Evolutionary conservation across 108 stramenopile species (phyloP).

Genomic region (Skeletonema grethae): DNA sequence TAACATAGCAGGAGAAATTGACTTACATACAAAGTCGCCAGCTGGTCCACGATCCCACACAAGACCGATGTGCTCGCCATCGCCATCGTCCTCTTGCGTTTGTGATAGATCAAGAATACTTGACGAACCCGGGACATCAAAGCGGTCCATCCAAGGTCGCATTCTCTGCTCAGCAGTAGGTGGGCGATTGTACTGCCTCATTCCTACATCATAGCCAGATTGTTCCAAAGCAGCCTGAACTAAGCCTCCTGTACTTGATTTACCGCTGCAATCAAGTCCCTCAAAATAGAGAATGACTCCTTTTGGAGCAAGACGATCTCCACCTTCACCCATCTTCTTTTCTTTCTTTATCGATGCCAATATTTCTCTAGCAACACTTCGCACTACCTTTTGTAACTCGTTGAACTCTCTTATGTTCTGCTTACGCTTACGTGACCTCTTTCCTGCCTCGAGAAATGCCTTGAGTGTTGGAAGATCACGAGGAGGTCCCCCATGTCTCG

Average conservation of each 20-base stretch:
- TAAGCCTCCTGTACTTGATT: conserved; percentile 69
- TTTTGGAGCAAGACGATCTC: conserved; percentile 47
- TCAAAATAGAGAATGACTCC: conserved; percentile 82
- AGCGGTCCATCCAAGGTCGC: conserved; percentile 80
- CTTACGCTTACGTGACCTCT: conserved; percentile 48
- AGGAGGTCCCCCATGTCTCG: conserved; percentile 51
- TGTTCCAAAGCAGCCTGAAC: conserved; percentile 55
- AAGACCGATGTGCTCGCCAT: conserved; percentile 44
- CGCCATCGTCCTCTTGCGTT: conserved; percentile 19
- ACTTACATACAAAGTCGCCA: conserved; percentile 37
- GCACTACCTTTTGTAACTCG: conserved; percentile 35
- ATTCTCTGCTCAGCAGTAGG: conserved; percentile 72
- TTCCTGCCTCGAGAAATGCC: conserved; percentile 57
- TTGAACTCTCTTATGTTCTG: conserved; percentile 37
- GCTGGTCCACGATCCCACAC: conserved; percentile 78
- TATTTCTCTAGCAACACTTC: conserved; percentile 38
- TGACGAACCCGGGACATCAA: conserved; percentile 55
- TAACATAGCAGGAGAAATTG: not conserved
- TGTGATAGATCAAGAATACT: conserved; percentile 33
- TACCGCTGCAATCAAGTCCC: conserved; percentile 79
- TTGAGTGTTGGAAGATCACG: conserved; percentile 63
- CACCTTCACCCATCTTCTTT: conserved; percentile 30
- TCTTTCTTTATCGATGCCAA: conserved; percentile 39
- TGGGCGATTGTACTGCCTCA: conserved; percentile 75
- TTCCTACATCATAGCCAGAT: conserved; percentile 61